Evolutionary conservation across 129 eudicot genomes (phyloP).

Genomic region (Gnaphalium uliginosum): DNA sequence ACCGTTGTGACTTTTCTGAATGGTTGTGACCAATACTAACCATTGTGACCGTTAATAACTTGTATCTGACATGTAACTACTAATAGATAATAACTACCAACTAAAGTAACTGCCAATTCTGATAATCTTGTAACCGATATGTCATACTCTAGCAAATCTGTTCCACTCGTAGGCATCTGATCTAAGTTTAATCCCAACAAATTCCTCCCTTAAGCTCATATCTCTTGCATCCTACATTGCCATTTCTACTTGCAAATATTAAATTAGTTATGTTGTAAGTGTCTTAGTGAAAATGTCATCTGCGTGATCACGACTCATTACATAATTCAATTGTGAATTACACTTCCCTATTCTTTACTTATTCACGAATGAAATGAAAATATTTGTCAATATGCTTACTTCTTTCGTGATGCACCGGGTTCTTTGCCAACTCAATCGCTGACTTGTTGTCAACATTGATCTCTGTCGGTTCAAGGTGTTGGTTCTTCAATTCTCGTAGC

Average conservation of each 20-base stretch:
- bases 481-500: neutral
- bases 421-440: slow-evolving; percentile 6
- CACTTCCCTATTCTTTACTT: neutral
- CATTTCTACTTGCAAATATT: neutral
- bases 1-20: too few relatives aligned
- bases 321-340: neutral
- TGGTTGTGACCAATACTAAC: too few relatives aligned
- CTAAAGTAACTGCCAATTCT: neutral
- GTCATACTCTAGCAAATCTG: neutral
- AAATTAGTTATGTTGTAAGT: neutral
- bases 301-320: slow-evolving; percentile 2
- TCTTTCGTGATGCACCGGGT: neutral
- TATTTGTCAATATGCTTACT: neutral
- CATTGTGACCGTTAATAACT: too few relatives aligned
- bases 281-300: neutral
- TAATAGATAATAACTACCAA: too few relatives aligned
- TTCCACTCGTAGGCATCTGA: neutral
- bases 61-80: too few relatives aligned
- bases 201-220: neutral
- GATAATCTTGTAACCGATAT: too few relatives aligned
- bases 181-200: neutral
- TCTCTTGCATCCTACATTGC: slow-evolving; percentile 13
- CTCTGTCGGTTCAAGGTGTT: neutral
- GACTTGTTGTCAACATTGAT: neutral
- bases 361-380: neutral